Evolutionary conservation across 2,329 filamentous ascomycete genomes (phyloP).

Genomic region (Pleoardoris graminearum): DNA sequence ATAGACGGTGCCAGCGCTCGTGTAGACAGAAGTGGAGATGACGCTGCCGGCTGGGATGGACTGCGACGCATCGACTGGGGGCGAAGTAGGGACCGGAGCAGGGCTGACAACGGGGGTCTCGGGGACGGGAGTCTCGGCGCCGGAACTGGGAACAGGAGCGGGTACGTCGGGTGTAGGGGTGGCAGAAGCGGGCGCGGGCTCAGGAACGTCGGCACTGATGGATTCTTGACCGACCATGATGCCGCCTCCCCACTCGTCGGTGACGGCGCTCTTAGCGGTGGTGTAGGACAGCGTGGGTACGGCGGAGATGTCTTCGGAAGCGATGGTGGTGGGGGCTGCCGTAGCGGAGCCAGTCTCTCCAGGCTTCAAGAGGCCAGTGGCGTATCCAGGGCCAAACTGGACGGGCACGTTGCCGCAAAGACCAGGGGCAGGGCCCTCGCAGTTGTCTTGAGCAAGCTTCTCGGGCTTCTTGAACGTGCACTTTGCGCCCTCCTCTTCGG

Average conservation of each 20-base stretch:
- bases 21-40: conserved; percentile 49
- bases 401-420: conserved; percentile 69
- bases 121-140: conserved; percentile 10
- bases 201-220: conserved; percentile 6
- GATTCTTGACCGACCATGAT: conserved; percentile 31
- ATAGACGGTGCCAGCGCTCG: conserved; percentile 49
- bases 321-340: conserved; percentile 21
- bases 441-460: conserved; percentile 62
- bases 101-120: not conserved
- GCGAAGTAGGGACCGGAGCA: conserved; percentile 31
- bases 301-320: conserved; percentile 20
- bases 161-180: conserved; percentile 1
- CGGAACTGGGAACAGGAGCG: not conserved
- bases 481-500: conserved; percentile 54
- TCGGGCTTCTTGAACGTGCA: conserved; percentile 67
- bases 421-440: conserved; percentile 56
- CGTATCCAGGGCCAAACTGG: conserved; percentile 51
- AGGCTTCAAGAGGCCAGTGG: conserved; percentile 30
- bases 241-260: conserved; percentile 40
- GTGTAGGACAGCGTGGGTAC: conserved; percentile 43
- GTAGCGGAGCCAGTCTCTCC: conserved; percentile 29
- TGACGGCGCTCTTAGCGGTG: conserved; percentile 32
- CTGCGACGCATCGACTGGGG: conserved; percentile 21
- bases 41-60: conserved; percentile 21
- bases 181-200: conserved; percentile 13